Evolutionary conservation across 2,329 filamentous ascomycete genomes (phyloP).

Genomic region (Hymenotorrendiella dingleyae): DNA sequence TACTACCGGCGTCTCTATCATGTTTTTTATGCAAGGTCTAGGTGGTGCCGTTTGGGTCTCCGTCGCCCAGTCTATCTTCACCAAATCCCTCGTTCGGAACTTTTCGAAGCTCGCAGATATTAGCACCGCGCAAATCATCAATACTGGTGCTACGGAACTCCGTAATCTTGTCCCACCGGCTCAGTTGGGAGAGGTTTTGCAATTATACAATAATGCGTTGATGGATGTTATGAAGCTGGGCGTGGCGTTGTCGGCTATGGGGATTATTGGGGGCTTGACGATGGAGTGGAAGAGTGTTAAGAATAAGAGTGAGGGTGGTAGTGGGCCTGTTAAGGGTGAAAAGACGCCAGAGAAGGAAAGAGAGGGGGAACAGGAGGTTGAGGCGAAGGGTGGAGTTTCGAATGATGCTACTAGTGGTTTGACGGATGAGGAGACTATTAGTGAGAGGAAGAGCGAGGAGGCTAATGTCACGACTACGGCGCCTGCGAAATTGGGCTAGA

Average conservation of each 20-base stretch:
- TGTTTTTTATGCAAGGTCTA: conserved; percentile 33
- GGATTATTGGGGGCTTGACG: conserved; percentile 38
- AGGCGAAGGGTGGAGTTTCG: too few species aligned
- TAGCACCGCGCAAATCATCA: conserved; percentile 13
- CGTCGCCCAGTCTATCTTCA: conserved; percentile 25
- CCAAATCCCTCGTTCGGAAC: conserved; percentile 22
- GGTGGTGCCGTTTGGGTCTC: conserved; percentile 34
- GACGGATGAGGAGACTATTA: too few species aligned
- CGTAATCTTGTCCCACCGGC: conserved; percentile 33
- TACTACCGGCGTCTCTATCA: conserved; percentile 28
- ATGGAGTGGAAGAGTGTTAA: conserved; percentile 55
- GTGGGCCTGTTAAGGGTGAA: conserved; percentile 6
- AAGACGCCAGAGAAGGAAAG: neutral
- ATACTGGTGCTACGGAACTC: conserved; percentile 46
- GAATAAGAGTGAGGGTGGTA: conserved; percentile 31
- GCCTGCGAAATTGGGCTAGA: too few species aligned
- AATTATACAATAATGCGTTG: conserved; percentile 49
- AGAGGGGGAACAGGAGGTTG: too few species aligned
- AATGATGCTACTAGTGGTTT: too few species aligned
- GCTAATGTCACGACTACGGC: too few species aligned
- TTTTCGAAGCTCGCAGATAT: conserved; percentile 10
- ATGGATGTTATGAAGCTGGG: conserved; percentile 48
- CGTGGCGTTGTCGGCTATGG: conserved; percentile 45
- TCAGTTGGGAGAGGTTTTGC: conserved; percentile 40
- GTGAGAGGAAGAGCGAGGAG: too few species aligned